Base-by-base conservation (phyloP, 345 rosid genomes). In the Aquilaria yunnanensis region DNA sequence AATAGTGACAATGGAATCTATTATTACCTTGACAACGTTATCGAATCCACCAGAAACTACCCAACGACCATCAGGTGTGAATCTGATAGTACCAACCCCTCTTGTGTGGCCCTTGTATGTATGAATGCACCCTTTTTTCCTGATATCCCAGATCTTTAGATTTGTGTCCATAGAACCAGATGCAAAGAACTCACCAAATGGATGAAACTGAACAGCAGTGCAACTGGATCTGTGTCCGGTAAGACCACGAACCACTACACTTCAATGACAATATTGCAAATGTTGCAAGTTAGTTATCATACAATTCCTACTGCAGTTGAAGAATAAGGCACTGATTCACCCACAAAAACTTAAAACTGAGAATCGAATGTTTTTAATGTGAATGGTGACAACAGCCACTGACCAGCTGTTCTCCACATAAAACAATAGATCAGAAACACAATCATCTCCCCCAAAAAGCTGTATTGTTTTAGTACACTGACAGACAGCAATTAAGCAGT, bases 41-140 rank as follows among this genome's bases (percentile, higher is more conserved):
- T 94, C 99, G 69, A 61, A 69, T 80, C 99, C 99, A 73, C 99
- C 99, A 41, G 99, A 88, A 71, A 94, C 96, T 32, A 94, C 96
- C 99, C 99, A 94, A 31, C 97, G 99, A 57, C 99, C 99, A 85
- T 94, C 97, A n/a, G 99, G 99, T 63, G 81, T 73, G 77, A 94
- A 94, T 61, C 77, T 84, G 63, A 94, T 91, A 50, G 96, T 85
- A 74, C 75, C 75, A 62, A 94, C 68, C 65, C 90, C 95, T 72
- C 72, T 87, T 12, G 87, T 80, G 67, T 94, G 97, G 51, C 99
- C 97, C 81, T 83, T 88, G 82, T 88, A 91, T 2, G 96, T 91
- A 73, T 91, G 99, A 71, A 87, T 87, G 74, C 97, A 86, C 53
- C 96, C 99, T 66, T 91, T 94, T 69, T 91, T 91, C 63, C 97